Percentiles rank a stretch among this genome's conserved stretches.
These are phyloP conservation scores for Uromyces viciae-fabae DNA, from an alignment of 1,284 basidiomycete species.

Conservation along the genomic window DNA sequence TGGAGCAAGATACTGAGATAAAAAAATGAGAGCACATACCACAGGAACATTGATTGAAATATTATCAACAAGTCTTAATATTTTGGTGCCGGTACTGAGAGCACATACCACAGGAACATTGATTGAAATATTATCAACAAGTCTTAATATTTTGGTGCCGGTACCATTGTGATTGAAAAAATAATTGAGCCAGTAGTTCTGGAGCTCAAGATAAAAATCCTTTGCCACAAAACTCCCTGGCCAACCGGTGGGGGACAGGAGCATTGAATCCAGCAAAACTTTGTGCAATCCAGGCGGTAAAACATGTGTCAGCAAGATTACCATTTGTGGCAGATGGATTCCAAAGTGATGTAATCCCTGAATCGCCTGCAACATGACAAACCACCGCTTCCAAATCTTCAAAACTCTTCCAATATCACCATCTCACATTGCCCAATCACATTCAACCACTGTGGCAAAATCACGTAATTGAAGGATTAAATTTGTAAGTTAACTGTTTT, in stretches of 20 bases:
- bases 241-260: background rate
- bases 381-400: background rate
- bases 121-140: background rate
- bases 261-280: background rate
- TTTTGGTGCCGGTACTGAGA: background rate
- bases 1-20: background rate
- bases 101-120: background rate
- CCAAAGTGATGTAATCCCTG: background rate
- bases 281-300: background rate
- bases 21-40: background rate
- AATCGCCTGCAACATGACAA: background rate
- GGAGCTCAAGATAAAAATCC: background rate
- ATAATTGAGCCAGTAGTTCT: constrained; percentile 20
- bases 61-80: too few relatives aligned
- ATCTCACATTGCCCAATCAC: background rate
- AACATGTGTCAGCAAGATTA: background rate
- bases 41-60: too few relatives aligned
- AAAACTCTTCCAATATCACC: background rate
- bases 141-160: background rate
- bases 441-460: background rate
- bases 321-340: background rate
- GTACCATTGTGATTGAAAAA: background rate
- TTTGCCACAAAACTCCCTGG: background rate
- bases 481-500: background rate
- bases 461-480: background rate